Evolutionary conservation across 169 alveolate species (phyloP), one percentile per base, ranked within the genome.

Genomic region (Plasmodium falciparum): DNA sequence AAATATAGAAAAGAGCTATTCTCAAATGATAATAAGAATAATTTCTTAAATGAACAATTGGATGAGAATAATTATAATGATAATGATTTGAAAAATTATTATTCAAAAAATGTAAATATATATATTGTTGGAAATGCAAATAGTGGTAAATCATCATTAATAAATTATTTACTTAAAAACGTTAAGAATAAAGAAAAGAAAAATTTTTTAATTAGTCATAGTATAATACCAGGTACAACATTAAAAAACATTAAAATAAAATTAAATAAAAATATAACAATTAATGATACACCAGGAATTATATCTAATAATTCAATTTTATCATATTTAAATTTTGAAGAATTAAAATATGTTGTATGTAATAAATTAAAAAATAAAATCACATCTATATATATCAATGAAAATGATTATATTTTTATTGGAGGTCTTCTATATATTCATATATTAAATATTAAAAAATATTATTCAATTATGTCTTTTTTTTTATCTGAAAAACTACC

Each of bases 281-380:
- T 94, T 45, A 93, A 73, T 47, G 96, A 94, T 88, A 94, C 96
- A 6, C 96, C 96, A 2, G 96, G 96, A 17, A 94, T 94, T 13
- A 92, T 94, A 33, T 88, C 94, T 2, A 73, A 88, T 26, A 72
- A 91, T 50, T 89, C 96, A 7, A 20, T 94, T 50, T 89, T 93
- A 8, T 92, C 95, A 9, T 67, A 91, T 52, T 72, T 94, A n/a
- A 90, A 91, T 62, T 74, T 67, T 66, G 73, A 69, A 13, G 93
- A 94, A 61, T 22, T 94, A 75, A 86, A 86, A 86, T 72, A 86
- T 63, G 88, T 86, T 66, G 92, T 86, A 2, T 86, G 92, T 52
- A 86, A 73, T 33, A 72, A 70, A 52, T 26, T 86, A 49, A 86
- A 86, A 33, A 86, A 86, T 39, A 86, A 86, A 73, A 67, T 86